Evolutionary conservation across 2,329 filamentous ascomycete species (phyloP), one percentile per base, ranked within the genome.

Genomic region (Seiridium unicorne): DNA sequence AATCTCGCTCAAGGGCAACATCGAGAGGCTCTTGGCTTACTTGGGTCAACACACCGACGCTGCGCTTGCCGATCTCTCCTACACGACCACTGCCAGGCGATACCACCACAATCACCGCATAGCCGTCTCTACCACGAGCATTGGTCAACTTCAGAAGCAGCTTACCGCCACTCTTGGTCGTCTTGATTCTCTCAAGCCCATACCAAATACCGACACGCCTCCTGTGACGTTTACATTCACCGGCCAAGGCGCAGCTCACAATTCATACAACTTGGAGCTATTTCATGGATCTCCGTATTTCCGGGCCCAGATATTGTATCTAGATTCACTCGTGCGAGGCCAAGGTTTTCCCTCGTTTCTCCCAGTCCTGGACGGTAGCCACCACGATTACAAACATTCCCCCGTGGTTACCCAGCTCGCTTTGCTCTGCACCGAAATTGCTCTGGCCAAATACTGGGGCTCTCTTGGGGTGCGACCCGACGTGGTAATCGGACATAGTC

Each of bases 71-170:
- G 73, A 79, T 62, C 69, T 87, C 2, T 76, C 82, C 0, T 87
- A 87, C 68, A 84, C 83, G 0, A 80, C 80, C 2, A 85, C 82
- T 3, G 84, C 84, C 5, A 73, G 81, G 0, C 71, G 77, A 1
- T 67, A 70, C 5, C 77, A 79, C 51, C 56, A 67, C 36, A 55
- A 62, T 55, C 58, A 73, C 53, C 67, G 76, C 9, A 63, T 76
- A 64, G 66, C 68, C 5, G 63, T 66, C 0, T 55, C 66, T 3
- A 65, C 64, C 5, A 66, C 70, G 2, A 56, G 63, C 10, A 61
- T 71, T 36, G 60, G 63, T 3, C 64, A 69, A 38, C 54, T 73
- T 3, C 61, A 65, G 49, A 61, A 68, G 38, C 67, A 68, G 42
- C 63, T 70, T 2, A 53, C 47, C 13, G 8, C 13, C 56, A 56